Evolutionary conservation across 176 grass and related monocot genomes (phyloP).

Genomic region (Rhynchospora breviuscula): DNA sequence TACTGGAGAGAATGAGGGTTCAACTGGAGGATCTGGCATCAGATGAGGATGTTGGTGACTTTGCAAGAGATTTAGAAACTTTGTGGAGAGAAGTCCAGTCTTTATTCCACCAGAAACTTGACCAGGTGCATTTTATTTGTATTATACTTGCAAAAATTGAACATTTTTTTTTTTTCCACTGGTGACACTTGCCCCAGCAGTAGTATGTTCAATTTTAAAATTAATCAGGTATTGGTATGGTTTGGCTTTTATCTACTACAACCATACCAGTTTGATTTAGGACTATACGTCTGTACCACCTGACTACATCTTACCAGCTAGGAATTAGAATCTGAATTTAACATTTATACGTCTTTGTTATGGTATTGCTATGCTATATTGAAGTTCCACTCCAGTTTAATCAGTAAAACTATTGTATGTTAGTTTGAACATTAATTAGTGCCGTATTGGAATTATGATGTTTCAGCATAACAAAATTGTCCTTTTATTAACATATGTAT

Average conservation of each 20-base stretch:
- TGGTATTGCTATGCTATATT: neutral
- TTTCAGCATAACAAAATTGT: neutral
- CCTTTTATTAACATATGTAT: neutral
- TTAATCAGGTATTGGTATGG: neutral
- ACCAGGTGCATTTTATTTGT: slow-evolving; percentile 15
- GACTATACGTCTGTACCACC: neutral
- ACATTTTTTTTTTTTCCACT: neutral
- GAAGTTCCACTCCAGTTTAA: neutral
- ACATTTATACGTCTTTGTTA: neutral
- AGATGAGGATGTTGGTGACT: slow-evolving; percentile 62
- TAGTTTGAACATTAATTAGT: neutral
- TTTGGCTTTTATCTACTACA: neutral
- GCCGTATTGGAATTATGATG: neutral
- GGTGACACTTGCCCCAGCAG: neutral
- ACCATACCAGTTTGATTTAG: neutral
- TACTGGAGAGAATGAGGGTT: slow-evolving; percentile 45
- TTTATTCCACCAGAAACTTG: slow-evolving; percentile 62
- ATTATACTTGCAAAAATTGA: too few species aligned
- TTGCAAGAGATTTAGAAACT: slow-evolving; percentile 50
- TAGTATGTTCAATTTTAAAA: neutral
- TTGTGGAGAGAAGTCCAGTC: slow-evolving; percentile 59
- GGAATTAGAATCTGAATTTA: neutral
- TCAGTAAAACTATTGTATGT: neutral
- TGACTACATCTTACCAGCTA: neutral
- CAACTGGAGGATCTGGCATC: slow-evolving; percentile 50